A percentile compares a stretch with the other conserved stretches of the same genome.
Conservation (phyloP, 1,284 basidiomycete species). For the Austroboletus niveus region DNA sequence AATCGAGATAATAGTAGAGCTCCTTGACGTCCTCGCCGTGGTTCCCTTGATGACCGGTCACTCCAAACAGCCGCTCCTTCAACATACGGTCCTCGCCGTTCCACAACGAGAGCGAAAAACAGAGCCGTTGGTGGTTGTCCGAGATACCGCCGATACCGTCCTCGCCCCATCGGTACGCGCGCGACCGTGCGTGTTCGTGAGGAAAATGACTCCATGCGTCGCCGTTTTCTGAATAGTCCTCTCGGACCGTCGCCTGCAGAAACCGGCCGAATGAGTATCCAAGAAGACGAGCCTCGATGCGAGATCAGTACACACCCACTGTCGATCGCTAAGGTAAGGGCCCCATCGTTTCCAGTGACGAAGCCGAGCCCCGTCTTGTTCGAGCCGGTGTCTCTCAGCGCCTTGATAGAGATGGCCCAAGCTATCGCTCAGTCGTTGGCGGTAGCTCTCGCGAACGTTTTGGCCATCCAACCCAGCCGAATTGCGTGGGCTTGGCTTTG, state of each 20-base stretch:
- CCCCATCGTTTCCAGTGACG: conserved; percentile 98
- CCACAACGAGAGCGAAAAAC: conserved; percentile 91
- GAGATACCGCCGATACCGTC: conserved; percentile 96
- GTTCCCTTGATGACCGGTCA: conserved; percentile 96
- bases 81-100: conserved; percentile 93
- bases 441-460: conserved; percentile 40
- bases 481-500: conserved; percentile 39
- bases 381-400: conserved; percentile 68
- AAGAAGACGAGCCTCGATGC: background rate
- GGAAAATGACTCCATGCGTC: conserved; percentile 99
- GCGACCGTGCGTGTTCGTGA: conserved; percentile 90
- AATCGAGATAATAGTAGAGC: conserved; percentile 97
- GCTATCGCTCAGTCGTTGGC: conserved; percentile 56
- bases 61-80: conserved; percentile 94
- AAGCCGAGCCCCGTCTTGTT: conserved; percentile 64
- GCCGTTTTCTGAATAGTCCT: conserved; percentile 95
- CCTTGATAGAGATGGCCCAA: conserved; percentile 64
- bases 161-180: conserved; percentile 98
- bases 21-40: conserved; percentile 99
- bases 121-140: conserved; percentile 94
- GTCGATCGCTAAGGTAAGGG: conserved; percentile 93
- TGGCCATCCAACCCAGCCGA: conserved; percentile 17
- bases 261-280: conserved; percentile 7
- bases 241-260: conserved; percentile 87
- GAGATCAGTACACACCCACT: conserved; percentile 68